Evolutionary conservation across 176 grass and related monocot genomes (phyloP), one percentile per base, ranked within the genome.

Genomic region (Lolium multiflorum): DNA sequence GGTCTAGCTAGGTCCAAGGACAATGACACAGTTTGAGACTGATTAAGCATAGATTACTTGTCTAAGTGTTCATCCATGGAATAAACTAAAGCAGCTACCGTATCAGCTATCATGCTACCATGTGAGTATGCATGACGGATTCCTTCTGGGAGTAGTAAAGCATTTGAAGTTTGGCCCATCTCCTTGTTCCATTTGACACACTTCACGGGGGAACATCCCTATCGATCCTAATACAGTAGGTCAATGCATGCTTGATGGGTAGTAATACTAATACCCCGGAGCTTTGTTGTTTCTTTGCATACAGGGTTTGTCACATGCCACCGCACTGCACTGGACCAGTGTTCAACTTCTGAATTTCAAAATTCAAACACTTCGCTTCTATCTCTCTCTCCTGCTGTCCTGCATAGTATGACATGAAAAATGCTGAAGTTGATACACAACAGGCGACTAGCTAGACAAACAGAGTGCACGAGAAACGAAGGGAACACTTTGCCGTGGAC

Each of bases 131-230:
- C 83, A 81, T n/a, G 77, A 39, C 35, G 18, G 83, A 81, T 38
- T 70, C 83, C 76, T 2, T 28, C 0, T 74, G 18, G 11, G 35
- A 79, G 5, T 72, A 83, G 31, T 56, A 82, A 83, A 83, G 41
- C 74, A 73, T 79, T 85, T 81, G 24, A 66, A 77, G 49, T 50
- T 82, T 77, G 86, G 86, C 88, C 6, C 81, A 76, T 91, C 81
- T 81, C 68, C 14, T 81, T 85, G 85, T 91, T 84, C 81, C 85
- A 18, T 88, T 86, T 82, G 84, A 83, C 84, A 82, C 83, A 3
- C 10, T 65, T 10, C 52, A 81, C 78, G 31, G 71, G 71, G 63
- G 69, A 69, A 91, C 85, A 84, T 81, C 85, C 74, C 57, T 58
- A 80, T 83, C 62, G 25, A 65, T 65, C 61, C 4, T 35, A 2